Conservation (phyloP, 208 protist species). For the Histomonas meleagridis region DNA sequence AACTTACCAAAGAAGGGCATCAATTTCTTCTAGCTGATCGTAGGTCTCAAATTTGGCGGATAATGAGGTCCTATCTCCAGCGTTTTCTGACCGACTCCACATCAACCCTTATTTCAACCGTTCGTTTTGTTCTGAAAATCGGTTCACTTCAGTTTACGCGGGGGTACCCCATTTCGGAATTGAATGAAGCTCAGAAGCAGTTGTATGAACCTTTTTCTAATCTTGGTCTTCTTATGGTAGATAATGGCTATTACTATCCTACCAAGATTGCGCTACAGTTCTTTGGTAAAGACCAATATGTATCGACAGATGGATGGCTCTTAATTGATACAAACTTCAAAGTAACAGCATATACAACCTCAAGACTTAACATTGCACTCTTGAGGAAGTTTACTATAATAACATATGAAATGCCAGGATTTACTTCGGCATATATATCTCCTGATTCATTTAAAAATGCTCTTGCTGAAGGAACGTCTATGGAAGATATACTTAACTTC, state of each 20-base stretch:
- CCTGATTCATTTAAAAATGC: neutral
- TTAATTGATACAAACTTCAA: conserved; percentile 37
- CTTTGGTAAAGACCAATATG: neutral
- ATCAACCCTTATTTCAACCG: neutral
- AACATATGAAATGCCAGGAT: conserved; percentile 23
- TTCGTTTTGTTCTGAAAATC: neutral
- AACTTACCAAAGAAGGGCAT: neutral
- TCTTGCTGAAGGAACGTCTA: neutral
- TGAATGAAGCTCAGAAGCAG: neutral
- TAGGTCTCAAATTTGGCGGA: neutral
- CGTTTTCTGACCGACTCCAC: neutral
- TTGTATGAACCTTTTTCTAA: neutral
- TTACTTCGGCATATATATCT: conserved; percentile 18
- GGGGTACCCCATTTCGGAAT: neutral
- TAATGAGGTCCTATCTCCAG: neutral
- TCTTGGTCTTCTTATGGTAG: neutral
- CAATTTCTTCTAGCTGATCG: neutral
- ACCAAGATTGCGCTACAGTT: neutral
- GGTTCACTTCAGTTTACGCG: neutral
- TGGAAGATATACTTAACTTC: neutral
- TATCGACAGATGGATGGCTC: neutral
- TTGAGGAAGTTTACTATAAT: neutral
- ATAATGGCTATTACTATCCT: neutral
- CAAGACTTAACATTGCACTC: neutral
- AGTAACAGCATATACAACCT: conserved; percentile 26